Base-by-base conservation (phyloP, 768 basidiomycete species). In the Phylloporus sp. region DNA sequence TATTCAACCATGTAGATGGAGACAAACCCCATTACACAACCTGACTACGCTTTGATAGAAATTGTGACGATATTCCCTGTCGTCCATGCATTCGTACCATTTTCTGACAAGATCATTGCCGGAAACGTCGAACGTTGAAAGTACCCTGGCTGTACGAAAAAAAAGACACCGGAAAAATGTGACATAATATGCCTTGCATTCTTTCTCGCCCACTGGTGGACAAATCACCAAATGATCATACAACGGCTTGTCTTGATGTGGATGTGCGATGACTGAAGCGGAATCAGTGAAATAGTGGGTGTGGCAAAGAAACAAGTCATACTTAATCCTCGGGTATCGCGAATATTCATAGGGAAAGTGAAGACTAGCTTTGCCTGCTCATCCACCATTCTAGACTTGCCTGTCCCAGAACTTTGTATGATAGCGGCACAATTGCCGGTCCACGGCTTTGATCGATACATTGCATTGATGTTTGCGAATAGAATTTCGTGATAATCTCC, bases 371-470 rank as follows among this genome's bases (percentile, higher is more conserved):
- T 56, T 9, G 54, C 46, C 16, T 34, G 34, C 28, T 55, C 53
- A 13, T 50, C 27, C n/a, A 55, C 42, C 47, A 55, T 50, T 15
- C 53, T 41, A 5, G 40, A 55, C 38, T 55, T 55, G 2, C 49
- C 49, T 12, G 42, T 28, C 7, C 49, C 49, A 12, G 49, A 50
- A 34, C 50, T 47, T 23, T 50, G 49, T 7, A 50, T 29, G 9
- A 50, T n/a, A n/a, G n/a, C 10, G 13, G 42, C 16, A 22, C 22
- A 31, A 7, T 15, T 20, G 23, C 34, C 36, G 7, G 7, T 11
- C 18, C 29, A 28, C 5, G 26, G n/a, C 1, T 4, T 1, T 0
- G 10, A 6, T 2, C 18, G 5, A 6, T 48, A 15, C 47, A 48
- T 48, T 7, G 9, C 12, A 6, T 48, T 48, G 47, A 48, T 48